A percentile compares a stretch with the other conserved stretches of the same genome.
Evolutionary conservation across 176 grass and related monocot species (phyloP).

Genomic region (Zizania latifolia): DNA sequence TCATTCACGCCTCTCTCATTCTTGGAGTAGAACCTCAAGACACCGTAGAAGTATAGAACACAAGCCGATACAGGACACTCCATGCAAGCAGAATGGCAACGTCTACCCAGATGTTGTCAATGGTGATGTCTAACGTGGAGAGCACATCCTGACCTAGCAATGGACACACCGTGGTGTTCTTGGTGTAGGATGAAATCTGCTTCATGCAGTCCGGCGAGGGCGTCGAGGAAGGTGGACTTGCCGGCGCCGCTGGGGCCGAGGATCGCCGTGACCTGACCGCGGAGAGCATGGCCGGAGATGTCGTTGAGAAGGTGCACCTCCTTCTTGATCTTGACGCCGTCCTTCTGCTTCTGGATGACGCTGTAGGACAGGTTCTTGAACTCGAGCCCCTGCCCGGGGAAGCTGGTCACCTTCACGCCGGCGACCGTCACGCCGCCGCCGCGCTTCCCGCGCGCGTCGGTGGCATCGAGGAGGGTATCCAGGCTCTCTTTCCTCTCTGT

Average conservation of each 20-base stretch:
- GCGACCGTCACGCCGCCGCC: neutral
- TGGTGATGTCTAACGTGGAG: conserved; percentile 43
- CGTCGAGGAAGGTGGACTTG: conserved; percentile 75
- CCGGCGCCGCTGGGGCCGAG: conserved; percentile 65
- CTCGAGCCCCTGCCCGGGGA: conserved; percentile 57
- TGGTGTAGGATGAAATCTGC: conserved; percentile 68
- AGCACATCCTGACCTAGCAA: conserved; percentile 61
- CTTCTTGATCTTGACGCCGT: conserved; percentile 44
- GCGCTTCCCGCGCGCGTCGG: neutral
- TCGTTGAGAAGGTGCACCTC: conserved; percentile 65
- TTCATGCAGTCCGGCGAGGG: conserved; percentile 75
- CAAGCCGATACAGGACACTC: conserved; percentile 74
- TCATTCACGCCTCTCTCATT: conserved; percentile 74
- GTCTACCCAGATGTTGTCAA: conserved; percentile 58
- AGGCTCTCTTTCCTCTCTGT: conserved; percentile 32
- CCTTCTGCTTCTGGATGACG: conserved; percentile 64
- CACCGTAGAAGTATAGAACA: conserved; percentile 85
- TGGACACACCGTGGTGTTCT: conserved; percentile 43
- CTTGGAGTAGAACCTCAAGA: conserved; percentile 70
- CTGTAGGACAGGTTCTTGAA: conserved; percentile 70
- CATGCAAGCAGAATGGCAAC: conserved; percentile 68
- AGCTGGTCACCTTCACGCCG: conserved; percentile 11
- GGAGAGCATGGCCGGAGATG: conserved; percentile 58
- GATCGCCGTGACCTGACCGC: conserved; percentile 49
- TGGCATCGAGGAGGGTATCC: conserved; percentile 46